Percentiles rank a stretch among this genome's conserved stretches.
Conservation (phyloP, 169 alveolate genomes). For the Plasmodium knowlesi region DNA sequence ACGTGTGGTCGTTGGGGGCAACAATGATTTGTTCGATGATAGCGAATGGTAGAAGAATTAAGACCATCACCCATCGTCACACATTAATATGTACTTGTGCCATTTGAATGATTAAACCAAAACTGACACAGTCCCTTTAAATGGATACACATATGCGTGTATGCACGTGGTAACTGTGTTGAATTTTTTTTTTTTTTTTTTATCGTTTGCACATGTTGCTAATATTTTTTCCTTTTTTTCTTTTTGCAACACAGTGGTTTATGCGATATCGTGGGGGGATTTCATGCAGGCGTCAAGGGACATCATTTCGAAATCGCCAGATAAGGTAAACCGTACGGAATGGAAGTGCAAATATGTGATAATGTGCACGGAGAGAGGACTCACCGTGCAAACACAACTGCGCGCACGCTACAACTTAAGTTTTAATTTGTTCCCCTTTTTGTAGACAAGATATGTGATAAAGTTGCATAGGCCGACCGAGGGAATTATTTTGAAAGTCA, state of each 20-base stretch:
- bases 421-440: conserved; percentile 12
- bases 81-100: not conserved
- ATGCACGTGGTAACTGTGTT: not conserved
- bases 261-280: conserved; percentile 67
- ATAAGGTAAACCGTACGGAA: conserved; percentile 8
- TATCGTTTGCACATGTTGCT: too few relatives aligned
- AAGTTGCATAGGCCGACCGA: conserved; percentile 66
- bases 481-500: conserved; percentile 60
- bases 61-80: not conserved
- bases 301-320: conserved; percentile 57
- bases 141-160: not conserved
- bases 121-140: not conserved
- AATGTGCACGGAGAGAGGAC: not conserved
- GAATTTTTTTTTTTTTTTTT: conserved; percentile 16
- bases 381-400: not conserved
- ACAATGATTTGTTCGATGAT: not conserved
- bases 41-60: not conserved
- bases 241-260: conserved; percentile 53
- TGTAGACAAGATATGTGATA: conserved; percentile 71
- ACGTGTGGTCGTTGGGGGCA: not conserved
- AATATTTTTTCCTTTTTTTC: conserved; percentile 14
- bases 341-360: not conserved
- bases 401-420: not conserved
- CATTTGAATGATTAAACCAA: not conserved
- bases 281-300: conserved; percentile 58